Conservation (phyloP, 2,329 filamentous ascomycete species). For the Talaromyces sp. region DNA sequence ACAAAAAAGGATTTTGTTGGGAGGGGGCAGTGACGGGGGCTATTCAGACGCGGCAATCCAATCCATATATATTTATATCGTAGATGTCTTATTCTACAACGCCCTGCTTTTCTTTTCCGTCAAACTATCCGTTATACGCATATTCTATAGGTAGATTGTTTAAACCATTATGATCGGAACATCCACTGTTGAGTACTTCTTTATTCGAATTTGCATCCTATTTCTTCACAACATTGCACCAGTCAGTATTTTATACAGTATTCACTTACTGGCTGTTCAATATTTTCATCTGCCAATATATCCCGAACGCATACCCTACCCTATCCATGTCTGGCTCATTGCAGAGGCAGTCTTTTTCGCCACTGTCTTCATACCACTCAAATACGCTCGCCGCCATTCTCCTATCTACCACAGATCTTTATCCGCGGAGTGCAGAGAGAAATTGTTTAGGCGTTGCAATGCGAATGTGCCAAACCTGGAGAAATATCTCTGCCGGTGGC, state of each 20-base stretch:
- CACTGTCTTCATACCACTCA: conserved; percentile 56
- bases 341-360: conserved; percentile 61
- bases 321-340: conserved; percentile 49
- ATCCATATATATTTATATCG: neutral
- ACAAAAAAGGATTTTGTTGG: neutral
- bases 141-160: neutral
- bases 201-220: conserved; percentile 54
- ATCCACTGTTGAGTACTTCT: conserved; percentile 42
- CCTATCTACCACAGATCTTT: conserved; percentile 54
- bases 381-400: conserved; percentile 54
- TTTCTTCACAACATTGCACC: conserved; percentile 55
- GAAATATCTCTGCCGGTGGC: conserved; percentile 66
- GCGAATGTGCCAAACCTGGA: conserved; percentile 49
- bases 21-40: too few relatives aligned
- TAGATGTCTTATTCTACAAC: conserved; percentile 1
- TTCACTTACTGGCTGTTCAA: conserved; percentile 22
- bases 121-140: conserved; percentile 1
- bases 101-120: neutral
- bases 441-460: conserved; percentile 61
- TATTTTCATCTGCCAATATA: conserved; percentile 37
- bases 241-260: conserved; percentile 51
- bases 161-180: conserved; percentile 42
- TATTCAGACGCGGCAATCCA: neutral
- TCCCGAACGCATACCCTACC: conserved; percentile 29
- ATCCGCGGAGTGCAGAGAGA: conserved; percentile 52